Evolutionary conservation across 345 rosid species (phyloP).

Genomic region (Adansonia digitata): DNA sequence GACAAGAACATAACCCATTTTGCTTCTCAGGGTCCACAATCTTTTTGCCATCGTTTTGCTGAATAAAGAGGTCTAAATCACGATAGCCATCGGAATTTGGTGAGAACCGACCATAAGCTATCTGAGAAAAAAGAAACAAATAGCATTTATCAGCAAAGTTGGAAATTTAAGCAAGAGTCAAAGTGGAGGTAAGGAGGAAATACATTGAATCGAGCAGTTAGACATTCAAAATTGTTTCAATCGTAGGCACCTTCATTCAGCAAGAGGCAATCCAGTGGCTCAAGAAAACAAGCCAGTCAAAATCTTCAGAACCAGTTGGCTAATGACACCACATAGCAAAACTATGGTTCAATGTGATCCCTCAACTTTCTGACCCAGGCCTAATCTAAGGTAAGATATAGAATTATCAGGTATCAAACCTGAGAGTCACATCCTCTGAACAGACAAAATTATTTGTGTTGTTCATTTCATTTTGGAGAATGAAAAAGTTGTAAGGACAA

Average conservation of each 20-base stretch:
- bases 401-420: neutral
- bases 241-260: neutral
- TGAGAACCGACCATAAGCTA: conserved; percentile 70
- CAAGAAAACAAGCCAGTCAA: neutral
- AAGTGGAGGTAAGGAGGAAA: neutral
- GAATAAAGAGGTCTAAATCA: conserved; percentile 75
- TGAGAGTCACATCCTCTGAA: neutral
- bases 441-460: neutral
- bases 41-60: conserved; percentile 68
- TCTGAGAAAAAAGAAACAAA: conserved; percentile 29
- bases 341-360: neutral
- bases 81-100: conserved; percentile 43
- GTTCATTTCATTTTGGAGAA: neutral
- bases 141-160: conserved; percentile 19
- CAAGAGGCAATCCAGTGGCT: neutral
- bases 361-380: neutral
- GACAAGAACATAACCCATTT: conserved; percentile 37
- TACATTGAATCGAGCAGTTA: neutral
- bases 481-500: neutral
- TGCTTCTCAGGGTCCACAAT: conserved; percentile 63
- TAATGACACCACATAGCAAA: neutral
- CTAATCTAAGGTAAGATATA: neutral
- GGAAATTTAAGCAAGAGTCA: neutral
- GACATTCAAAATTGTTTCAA: neutral
- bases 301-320: neutral